A percentile compares a stretch with the other conserved stretches of the same genome.
These are phyloP conservation scores for Apiospora malaysiana DNA, from an alignment of 2,329 filamentous ascomycete genomes.

Conservation along the genomic window DNA sequence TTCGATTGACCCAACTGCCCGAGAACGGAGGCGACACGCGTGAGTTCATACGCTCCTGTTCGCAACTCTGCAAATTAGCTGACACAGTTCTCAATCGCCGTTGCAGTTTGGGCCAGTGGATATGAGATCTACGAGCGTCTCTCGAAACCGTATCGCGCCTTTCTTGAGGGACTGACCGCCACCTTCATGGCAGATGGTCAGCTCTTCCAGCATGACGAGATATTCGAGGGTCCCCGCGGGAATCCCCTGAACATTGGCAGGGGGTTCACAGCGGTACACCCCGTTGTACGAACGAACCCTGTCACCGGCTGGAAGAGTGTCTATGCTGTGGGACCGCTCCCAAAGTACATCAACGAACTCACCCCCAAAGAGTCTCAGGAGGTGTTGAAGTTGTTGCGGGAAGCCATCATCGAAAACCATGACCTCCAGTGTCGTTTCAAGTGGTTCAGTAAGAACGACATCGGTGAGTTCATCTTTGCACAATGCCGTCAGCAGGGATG, in stretches of 20 bases:
- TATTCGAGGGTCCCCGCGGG: slow-evolving; percentile 43
- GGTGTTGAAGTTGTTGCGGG: slow-evolving; percentile 48
- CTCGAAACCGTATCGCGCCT: slow-evolving; percentile 54
- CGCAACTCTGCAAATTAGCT: no score
- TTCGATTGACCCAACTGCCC: neutral
- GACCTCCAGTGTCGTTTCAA: slow-evolving; percentile 54
- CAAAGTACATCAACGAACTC: slow-evolving; percentile 50
- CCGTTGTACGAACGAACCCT: slow-evolving; percentile 64
- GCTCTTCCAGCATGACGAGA: slow-evolving; percentile 33
- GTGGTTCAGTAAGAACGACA: slow-evolving; percentile 50
- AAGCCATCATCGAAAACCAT: slow-evolving; percentile 51
- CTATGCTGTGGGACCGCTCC: slow-evolving; percentile 49
- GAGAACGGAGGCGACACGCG: slow-evolving; percentile 48
- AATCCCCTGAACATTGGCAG: slow-evolving; percentile 53
- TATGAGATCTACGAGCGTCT: slow-evolving; percentile 66
- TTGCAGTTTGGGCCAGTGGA: slow-evolving; percentile 61
- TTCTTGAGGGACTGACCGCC: slow-evolving; percentile 58
- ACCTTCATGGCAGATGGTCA: slow-evolving; percentile 49
- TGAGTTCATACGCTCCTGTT: no score
- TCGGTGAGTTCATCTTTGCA: slow-evolving; percentile 12
- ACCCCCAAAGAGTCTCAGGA: slow-evolving; percentile 48
- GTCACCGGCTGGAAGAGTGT: slow-evolving; percentile 65
- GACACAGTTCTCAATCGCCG: no score
- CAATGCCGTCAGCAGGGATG: no score
- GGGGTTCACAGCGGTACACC: slow-evolving; percentile 55